Conservation (phyloP, 345 rosid genomes). For the Ceriops zippeliana region DNA sequence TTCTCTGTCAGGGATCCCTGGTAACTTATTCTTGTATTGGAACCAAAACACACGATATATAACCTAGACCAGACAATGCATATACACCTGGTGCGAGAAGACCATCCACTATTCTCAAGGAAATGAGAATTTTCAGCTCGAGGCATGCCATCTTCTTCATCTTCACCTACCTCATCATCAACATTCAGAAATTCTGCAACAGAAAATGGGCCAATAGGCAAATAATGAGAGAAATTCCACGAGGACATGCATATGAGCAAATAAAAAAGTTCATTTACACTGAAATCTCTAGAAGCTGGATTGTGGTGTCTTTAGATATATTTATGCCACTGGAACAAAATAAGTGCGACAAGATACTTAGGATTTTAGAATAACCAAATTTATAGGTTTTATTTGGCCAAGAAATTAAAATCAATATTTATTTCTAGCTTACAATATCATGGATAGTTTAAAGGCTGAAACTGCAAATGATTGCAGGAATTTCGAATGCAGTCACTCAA, state of each 20-base stretch:
- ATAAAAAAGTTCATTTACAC: background rate
- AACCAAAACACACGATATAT: background rate
- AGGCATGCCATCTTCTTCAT: constrained; percentile 53
- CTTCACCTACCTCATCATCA: constrained; percentile 72
- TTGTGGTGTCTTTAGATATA: background rate
- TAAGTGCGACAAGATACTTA: background rate
- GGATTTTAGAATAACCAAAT: background rate
- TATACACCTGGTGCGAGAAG: constrained; percentile 89
- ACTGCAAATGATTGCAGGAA: background rate
- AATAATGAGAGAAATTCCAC: background rate
- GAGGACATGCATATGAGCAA: background rate
- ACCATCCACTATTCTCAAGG: constrained; percentile 95
- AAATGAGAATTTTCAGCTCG: constrained; percentile 53
- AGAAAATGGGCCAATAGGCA: constrained; percentile 2
- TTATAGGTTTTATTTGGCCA: background rate
- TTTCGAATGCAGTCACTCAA: background rate
- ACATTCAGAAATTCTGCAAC: constrained; percentile 74
- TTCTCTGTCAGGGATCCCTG: background rate
- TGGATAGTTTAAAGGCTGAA: background rate
- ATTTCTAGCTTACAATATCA: background rate
- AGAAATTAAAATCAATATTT: background rate
- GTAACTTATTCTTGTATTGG: background rate
- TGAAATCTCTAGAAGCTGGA: background rate
- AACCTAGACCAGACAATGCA: background rate
- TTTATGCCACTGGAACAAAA: background rate